Evolutionary conservation across 768 basidiomycete species (phyloP), one percentile per base, ranked within the genome.

Genomic region (Boletus reticulatus): DNA sequence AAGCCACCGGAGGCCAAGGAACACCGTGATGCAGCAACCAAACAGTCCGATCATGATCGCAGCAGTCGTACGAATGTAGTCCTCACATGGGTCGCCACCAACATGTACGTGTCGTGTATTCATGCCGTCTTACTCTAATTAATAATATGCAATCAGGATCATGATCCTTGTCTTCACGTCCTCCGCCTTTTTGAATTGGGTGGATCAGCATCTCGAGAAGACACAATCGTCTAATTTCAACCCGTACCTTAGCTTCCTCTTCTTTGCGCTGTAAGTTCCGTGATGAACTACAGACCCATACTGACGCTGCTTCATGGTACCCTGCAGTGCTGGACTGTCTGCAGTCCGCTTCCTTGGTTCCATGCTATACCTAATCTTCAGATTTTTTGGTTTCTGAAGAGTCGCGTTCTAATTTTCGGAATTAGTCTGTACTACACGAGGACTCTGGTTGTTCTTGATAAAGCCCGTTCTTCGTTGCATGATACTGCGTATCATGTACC

Each of bases 11-110:
- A 86, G 57, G 80, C 84, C 73, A 89, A 87, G 70, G 83, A 93
- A 72, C 88, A 91, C 66, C 85, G 92, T 47, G 88, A 90, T 66
- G 85, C 92, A 17, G 87, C 87, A 36, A 94, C 92, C 39, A 95
- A 94, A 76, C 89, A 94, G 66, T 82, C 87, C 20, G 94, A 96
- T 72, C 88, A 84, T 59, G 91, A 90, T 71, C 82, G 89, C 62
- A 92, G 86, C 72, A 89, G 86, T 67, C 77, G 89, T 59, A 92
- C 89, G 16, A 93, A 93, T 65, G 89, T 91, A 53, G 90, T 92
- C 46, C 79, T 92, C 27, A 79, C 86, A 7, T 91, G 88, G 87
- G 81, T 91, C 48, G 92, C 88, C 19, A 84, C 86, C 4, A 96
- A 96, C 75, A 89, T 94, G 90, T 82, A 63, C 70, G 78, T 77